Base-by-base conservation (phyloP, 1,139 yeast genomes). In the Hyphopichia fennica region DNA sequence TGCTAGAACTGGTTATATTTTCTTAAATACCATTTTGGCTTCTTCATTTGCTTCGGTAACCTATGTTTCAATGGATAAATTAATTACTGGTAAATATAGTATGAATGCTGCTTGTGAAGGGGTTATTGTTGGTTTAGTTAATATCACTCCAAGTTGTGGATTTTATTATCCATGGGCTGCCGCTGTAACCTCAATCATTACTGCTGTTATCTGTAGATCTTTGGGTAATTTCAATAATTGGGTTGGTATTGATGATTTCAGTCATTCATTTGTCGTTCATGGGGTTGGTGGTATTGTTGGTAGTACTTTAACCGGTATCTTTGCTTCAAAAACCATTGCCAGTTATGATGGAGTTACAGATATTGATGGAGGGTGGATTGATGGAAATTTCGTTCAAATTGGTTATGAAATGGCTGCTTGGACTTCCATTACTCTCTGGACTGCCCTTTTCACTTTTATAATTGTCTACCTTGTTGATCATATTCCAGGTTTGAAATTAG, bases 121-220 rank as follows among this genome's bases (percentile, higher is more conserved):
- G 40, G 65, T 72, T 5, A 66, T 75, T 47, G 72, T 66, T 18
- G 81, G 80, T 3, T 57, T 75, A 37, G 81, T 75, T 25, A 74
- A 72, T 48, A 75, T 75, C 43, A 75, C 81, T 7, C 81, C 81
- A 17, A 69, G 77, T 11, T 74, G 79, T 59, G 80, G 80, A 1
- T 75, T 58, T 55, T 65, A 72, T 45, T 66, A 74, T 42, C 78
- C 79, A 19, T 73, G 76, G 69, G 75, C 76, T 39, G 71, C 78
- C 2, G 69, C 69, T 16, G 61, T 75, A 27, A 73, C 77, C 2
- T 62, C 78, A 0, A 52, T 64, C 16, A 57, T 75, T 44, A 72
- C 74, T 36, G 79, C 72, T 6, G 51, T 56, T 22, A 54, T 61
- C 27, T 76, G 81, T 49, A 66, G 78, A 43, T 46, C 58, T 17